These are phyloP conservation scores for Pseudozyma hubeiensis DNA, from an alignment of 1,284 basidiomycete genomes.

Conservation along the genomic window DNA sequence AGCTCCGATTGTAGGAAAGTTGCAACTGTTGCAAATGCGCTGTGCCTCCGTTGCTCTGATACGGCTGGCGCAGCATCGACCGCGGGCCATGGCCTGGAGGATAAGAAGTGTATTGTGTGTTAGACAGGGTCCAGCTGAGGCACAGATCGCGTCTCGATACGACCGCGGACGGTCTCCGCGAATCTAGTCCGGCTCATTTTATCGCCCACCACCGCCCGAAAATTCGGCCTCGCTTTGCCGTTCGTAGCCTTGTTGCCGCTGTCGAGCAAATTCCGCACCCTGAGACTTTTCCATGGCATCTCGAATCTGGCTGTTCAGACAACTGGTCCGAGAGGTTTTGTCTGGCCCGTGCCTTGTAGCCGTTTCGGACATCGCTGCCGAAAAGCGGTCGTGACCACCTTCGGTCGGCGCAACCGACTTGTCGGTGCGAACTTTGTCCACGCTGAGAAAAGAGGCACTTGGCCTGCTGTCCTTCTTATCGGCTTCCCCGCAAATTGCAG, in stretches of 20 bases:
- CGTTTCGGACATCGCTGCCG: no score
- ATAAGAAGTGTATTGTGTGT: background rate
- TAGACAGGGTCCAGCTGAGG: background rate
- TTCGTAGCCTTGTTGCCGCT: background rate
- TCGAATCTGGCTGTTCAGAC: no score
- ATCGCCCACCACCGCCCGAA: background rate
- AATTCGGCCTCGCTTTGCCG: slow-evolving; percentile 14
- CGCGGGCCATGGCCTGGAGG: slow-evolving; percentile 9
- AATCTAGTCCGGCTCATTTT: slow-evolving; percentile 21
- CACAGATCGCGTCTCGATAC: no score
- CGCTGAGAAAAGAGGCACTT: background rate
- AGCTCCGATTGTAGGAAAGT: background rate
- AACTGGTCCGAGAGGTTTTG: no score
- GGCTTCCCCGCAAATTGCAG: slow-evolving; percentile 16
- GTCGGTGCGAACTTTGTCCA: no score
- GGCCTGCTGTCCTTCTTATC: background rate
- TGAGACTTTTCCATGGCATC: no score
- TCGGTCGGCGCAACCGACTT: no score
- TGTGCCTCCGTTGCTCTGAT: no score
- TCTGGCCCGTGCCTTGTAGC: no score
- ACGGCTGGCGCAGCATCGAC: background rate
- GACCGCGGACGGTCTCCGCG: slow-evolving; percentile 27
- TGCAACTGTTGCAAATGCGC: no score
- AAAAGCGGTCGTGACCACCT: no score
- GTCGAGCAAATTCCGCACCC: no score